Conservation (phyloP, 2,329 filamentous ascomycete genomes). For the Fusarium keratoplasticum region DNA sequence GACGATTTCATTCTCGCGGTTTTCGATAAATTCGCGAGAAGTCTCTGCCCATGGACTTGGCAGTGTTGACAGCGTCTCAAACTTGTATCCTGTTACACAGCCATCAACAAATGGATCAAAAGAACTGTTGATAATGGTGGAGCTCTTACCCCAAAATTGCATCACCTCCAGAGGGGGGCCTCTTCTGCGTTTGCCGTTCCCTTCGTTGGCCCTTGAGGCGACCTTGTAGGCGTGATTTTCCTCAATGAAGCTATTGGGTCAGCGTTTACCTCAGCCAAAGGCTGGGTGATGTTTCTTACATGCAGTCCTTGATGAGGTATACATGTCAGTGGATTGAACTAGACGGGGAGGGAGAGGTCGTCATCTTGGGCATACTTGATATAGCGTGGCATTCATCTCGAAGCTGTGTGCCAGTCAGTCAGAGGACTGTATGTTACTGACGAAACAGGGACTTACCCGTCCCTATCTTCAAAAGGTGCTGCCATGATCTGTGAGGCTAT, state of each 20-base stretch:
- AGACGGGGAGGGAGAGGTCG: neutral
- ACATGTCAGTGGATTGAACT: conserved; percentile 18
- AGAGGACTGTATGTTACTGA: neutral
- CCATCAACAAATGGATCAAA: neutral
- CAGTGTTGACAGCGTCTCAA: conserved; percentile 86
- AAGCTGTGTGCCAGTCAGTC: conserved; percentile 67
- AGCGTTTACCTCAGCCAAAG: neutral
- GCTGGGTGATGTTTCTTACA: conserved; percentile 55
- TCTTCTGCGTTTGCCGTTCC: conserved; percentile 46
- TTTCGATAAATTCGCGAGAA: conserved; percentile 81
- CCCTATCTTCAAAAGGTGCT: conserved; percentile 82
- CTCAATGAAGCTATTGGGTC: conserved; percentile 80
- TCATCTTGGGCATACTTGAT: conserved; percentile 74
- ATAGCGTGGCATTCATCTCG: conserved; percentile 94
- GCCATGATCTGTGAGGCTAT: conserved; percentile 79
- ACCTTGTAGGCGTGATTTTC: conserved; percentile 84
- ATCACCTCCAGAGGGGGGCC: conserved; percentile 79
- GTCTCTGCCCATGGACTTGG: conserved; percentile 79
- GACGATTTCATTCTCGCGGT: conserved; percentile 76
- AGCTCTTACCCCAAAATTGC: conserved; percentile 84
- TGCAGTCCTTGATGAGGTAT: conserved; percentile 58
- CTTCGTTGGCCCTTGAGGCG: conserved; percentile 68
- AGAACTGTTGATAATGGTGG: neutral
- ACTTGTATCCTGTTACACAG: conserved; percentile 82
- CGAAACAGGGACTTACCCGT: conserved; percentile 67